Evolutionary conservation across 306 rosid genomes (phyloP).

Genomic region (Lotus japonicus): DNA sequence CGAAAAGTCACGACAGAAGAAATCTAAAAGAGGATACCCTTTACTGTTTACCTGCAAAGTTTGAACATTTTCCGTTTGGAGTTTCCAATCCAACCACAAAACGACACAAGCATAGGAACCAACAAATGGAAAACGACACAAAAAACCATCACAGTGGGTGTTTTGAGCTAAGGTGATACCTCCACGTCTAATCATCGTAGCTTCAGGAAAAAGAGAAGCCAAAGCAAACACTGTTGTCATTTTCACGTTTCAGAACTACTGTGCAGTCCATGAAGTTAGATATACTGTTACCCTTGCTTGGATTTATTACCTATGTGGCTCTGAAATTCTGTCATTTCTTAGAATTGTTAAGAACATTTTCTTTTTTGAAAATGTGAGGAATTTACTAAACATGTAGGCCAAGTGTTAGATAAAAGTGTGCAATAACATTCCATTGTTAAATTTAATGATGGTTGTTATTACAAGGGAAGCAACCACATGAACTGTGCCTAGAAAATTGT

Average conservation of each 20-base stretch:
- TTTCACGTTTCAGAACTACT: neutral
- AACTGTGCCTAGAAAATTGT: constrained; percentile 41
- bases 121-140: neutral
- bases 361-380: too few species aligned
- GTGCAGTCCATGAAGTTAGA: neutral
- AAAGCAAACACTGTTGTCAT: neutral
- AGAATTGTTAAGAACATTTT: too few species aligned
- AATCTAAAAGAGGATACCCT: constrained; percentile 16
- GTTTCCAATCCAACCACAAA: constrained; percentile 1
- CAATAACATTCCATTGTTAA: neutral
- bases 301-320: neutral
- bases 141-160: neutral
- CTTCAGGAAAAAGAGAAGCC: too few species aligned
- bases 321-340: neutral
- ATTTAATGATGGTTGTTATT: constrained; percentile 31
- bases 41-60: neutral
- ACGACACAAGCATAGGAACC: constrained; percentile 17
- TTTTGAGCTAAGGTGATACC: too few species aligned
- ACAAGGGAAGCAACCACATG: constrained; percentile 92
- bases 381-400: neutral
- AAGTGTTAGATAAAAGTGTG: neutral
- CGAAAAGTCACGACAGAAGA: constrained; percentile 1
- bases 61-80: neutral
- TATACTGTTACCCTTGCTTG: neutral
- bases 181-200: too few species aligned